phyloP scores from a whole-genome alignment of 257 asterid species.

The Gentiana straminea region DNA sequence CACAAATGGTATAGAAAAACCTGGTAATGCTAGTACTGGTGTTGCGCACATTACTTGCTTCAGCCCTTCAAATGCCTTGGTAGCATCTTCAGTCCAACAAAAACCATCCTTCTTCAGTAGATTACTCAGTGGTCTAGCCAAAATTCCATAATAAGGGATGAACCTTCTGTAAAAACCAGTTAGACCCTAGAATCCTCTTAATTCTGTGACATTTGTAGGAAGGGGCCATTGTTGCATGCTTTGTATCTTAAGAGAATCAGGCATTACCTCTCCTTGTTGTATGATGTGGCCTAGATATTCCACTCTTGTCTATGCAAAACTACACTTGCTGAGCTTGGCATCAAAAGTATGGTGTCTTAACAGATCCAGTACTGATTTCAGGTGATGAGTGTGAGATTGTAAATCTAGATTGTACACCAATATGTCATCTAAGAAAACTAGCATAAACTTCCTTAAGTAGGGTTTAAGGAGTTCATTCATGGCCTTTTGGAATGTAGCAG shows the following conservation, averaged over 20 bases:
- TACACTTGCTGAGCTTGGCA: background rate
- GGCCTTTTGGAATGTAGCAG: no score
- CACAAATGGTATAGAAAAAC: background rate
- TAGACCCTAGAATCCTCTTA: background rate
- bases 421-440: background rate
- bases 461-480: background rate
- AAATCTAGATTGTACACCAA: background rate
- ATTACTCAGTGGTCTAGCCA: background rate
- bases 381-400: background rate
- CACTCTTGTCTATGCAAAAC: background rate
- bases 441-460: background rate
- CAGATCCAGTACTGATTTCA: background rate
- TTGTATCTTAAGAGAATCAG: background rate
- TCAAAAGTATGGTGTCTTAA: background rate
- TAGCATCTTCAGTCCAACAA: background rate
- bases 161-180: background rate
- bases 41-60: background rate
- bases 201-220: background rate
- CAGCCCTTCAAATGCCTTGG: background rate
- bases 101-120: conserved; percentile 1
- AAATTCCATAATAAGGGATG: background rate
- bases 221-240: background rate
- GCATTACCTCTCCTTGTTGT: background rate
- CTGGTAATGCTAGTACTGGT: background rate
- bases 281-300: conserved; percentile 2